Conservation (phyloP, 2,329 filamentous ascomycete species). For the Aspergillus quadrilineatus region DNA sequence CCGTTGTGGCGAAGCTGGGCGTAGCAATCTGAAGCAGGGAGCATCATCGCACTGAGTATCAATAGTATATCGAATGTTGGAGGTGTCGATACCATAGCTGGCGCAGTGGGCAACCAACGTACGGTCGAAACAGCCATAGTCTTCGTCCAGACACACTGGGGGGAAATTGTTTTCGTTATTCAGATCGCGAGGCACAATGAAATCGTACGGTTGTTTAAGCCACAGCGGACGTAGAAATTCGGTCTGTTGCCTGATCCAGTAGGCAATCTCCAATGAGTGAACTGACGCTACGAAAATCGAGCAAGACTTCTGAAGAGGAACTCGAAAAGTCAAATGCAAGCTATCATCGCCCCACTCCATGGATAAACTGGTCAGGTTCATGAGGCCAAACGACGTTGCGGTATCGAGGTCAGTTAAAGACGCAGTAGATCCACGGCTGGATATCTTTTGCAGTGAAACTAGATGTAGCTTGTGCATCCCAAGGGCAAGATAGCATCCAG, state of each 20-base stretch:
- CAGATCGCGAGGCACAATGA: constrained; percentile 58
- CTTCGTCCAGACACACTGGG: constrained; percentile 52
- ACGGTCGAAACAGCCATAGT: constrained; percentile 64
- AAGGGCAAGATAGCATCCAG: constrained; percentile 67
- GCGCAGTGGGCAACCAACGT: constrained; percentile 69
- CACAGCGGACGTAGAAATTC: constrained; percentile 66
- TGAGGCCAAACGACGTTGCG: constrained; percentile 60
- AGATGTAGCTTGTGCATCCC: constrained; percentile 69
- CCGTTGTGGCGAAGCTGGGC: constrained; percentile 50
- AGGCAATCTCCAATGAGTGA: constrained; percentile 63
- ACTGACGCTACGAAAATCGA: constrained; percentile 63
- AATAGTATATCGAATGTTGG: constrained; percentile 64
- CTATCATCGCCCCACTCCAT: constrained; percentile 64
- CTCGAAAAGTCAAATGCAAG: constrained; percentile 64
- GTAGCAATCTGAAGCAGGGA: constrained; percentile 64
- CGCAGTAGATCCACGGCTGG: constrained; percentile 54
- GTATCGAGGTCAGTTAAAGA: constrained; percentile 53
- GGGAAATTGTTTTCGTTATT: constrained; percentile 51
- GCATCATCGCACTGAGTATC: constrained; percentile 64
- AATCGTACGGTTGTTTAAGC: constrained; percentile 62
- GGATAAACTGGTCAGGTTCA: constrained; percentile 60
- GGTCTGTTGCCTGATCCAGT: constrained; percentile 60
- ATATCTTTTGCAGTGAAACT: constrained; percentile 62
- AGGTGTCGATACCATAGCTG: constrained; percentile 66
- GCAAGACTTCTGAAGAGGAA: constrained; percentile 56